Conservation (phyloP, 192 early-diverging fungal genomes). For the Entomortierella parvispora region DNA sequence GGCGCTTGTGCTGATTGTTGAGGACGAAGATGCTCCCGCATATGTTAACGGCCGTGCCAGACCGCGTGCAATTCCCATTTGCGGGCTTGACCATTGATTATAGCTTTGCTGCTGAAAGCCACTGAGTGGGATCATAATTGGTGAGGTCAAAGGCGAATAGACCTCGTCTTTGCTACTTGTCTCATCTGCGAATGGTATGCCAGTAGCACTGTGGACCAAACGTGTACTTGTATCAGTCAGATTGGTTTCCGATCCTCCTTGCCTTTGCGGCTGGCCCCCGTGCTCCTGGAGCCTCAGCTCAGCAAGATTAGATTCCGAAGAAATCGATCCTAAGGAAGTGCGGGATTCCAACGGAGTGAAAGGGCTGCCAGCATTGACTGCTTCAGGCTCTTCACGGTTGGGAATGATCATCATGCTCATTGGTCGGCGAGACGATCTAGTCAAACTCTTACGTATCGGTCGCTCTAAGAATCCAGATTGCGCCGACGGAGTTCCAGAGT, state of each 20-base stretch:
- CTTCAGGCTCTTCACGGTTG: no score
- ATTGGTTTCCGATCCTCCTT: background rate
- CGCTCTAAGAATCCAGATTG: constrained; percentile 21
- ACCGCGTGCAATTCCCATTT: constrained; percentile 20
- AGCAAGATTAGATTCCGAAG: constrained; percentile 7
- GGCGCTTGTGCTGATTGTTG: constrained; percentile 4
- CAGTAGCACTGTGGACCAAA: constrained; percentile 9
- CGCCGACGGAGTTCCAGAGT: background rate
- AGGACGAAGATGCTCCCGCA: constrained; percentile 23
- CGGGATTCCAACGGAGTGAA: constrained; percentile 15
- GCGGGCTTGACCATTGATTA: constrained; percentile 26
- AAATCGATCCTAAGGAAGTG: constrained; percentile 26
- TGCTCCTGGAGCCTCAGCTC: background rate
- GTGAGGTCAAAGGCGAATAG: constrained; percentile 44
- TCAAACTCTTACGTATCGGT: constrained; percentile 27
- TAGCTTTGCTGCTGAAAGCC: constrained; percentile 22
- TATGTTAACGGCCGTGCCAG: constrained; percentile 24
- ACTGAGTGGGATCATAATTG: constrained; percentile 42
- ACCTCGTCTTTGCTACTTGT: constrained; percentile 43
- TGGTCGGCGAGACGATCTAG: constrained; percentile 22
- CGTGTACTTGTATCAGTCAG: background rate
- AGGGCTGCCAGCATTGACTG: no score
- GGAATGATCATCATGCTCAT: constrained; percentile 25
- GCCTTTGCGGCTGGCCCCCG: constrained; percentile 1
- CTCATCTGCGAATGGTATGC: constrained; percentile 43